These are phyloP conservation scores for Litchi chinensis DNA, from an alignment of 345 rosid species.

Conservation along the genomic window DNA sequence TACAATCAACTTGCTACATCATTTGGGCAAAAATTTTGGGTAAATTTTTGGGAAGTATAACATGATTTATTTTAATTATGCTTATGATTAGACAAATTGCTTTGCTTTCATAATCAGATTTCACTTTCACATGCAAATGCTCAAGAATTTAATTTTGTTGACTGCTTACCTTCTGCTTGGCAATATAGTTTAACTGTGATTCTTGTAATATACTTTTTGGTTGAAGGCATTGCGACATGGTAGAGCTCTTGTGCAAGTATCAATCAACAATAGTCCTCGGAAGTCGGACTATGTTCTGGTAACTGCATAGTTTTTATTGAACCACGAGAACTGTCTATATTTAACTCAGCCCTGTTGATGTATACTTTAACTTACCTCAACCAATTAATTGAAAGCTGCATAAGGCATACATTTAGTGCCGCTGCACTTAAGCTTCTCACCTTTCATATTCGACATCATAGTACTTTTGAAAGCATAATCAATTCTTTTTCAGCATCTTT, in stretches of 20 bases:
- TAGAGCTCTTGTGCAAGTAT: conserved; percentile 73
- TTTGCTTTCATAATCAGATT: neutral
- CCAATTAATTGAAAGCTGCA: neutral
- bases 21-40: too few relatives aligned
- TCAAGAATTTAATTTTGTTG: neutral
- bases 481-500: conserved; percentile 7
- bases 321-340: conserved; percentile 5
- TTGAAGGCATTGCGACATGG: conserved; percentile 72
- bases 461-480: neutral
- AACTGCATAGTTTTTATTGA: conserved; percentile 22
- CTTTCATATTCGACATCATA: neutral
- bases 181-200: conserved; percentile 14
- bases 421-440: neutral
- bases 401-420: neutral
- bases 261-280: conserved; percentile 43
- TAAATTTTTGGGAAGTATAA: too few relatives aligned
- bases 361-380: neutral
- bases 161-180: neutral
- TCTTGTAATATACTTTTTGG: conserved; percentile 27
- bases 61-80: neutral
- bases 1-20: too few relatives aligned
- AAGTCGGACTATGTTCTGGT: conserved; percentile 87
- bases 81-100: neutral
- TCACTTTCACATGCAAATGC: neutral
- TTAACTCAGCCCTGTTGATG: neutral